A percentile compares a stretch with the other conserved stretches of the same genome.
These are phyloP conservation scores for Pleodorina starrii DNA, from an alignment of 139 green algal genomes.

Conservation along the genomic window DNA sequence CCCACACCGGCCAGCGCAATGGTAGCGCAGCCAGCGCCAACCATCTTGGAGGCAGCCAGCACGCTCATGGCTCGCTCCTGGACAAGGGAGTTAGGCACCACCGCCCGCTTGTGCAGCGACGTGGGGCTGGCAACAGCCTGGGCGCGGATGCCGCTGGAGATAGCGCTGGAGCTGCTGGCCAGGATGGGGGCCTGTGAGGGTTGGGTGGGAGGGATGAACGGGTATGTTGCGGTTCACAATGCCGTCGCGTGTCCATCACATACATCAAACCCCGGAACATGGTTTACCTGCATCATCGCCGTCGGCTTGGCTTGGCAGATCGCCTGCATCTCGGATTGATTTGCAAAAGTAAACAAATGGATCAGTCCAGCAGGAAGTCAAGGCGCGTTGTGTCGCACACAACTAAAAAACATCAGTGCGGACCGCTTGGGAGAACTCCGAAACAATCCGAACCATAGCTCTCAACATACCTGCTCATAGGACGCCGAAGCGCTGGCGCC, in stretches of 20 bases:
- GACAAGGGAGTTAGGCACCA: constrained; percentile 15
- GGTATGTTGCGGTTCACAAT: background rate
- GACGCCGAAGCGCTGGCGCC: background rate
- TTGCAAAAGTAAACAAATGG: background rate
- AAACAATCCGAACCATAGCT: background rate
- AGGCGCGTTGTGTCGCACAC: background rate
- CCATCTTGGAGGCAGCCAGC: constrained; percentile 79
- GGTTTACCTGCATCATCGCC: background rate
- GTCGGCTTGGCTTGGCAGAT: background rate
- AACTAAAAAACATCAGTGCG: too few relatives aligned
- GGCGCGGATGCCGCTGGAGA: constrained; percentile 53
- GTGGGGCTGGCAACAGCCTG: constrained; percentile 37
- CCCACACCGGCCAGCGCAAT: constrained; percentile 82
- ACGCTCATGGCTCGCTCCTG: constrained; percentile 62
- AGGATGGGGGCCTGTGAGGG: constrained; percentile 51
- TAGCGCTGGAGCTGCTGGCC: constrained; percentile 29
- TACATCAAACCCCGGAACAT: background rate
- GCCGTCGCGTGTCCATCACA: background rate
- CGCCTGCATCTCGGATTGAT: background rate
- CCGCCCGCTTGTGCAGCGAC: constrained; percentile 44
- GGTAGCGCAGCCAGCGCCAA: constrained; percentile 83
- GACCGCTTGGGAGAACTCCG: background rate
- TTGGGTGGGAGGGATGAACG: too few relatives aligned
- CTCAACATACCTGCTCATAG: constrained; percentile 5
- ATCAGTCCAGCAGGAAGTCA: background rate